These are phyloP conservation scores for Apiospora marii DNA, from an alignment of 2,329 filamentous ascomycete genomes.

Conservation along the genomic window DNA sequence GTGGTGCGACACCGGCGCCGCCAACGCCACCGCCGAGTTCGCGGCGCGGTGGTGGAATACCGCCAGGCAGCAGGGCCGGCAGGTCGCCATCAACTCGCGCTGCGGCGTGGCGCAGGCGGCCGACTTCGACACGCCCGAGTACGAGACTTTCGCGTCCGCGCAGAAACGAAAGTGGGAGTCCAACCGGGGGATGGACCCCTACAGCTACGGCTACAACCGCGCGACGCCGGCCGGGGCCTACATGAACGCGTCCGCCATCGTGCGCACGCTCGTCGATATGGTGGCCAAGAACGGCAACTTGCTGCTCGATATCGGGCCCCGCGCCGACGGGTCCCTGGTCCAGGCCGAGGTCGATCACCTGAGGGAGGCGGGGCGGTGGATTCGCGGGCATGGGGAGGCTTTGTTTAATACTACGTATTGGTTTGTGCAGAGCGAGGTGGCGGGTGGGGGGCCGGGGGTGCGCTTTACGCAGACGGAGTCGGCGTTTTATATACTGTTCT, in stretches of 20 bases:
- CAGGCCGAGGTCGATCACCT: conserved; percentile 54
- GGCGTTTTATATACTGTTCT: conserved; percentile 53
- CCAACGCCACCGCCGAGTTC: conserved; percentile 48
- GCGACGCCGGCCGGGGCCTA: conserved; percentile 56
- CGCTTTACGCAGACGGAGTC: conserved; percentile 57
- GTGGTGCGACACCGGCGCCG: conserved; percentile 53
- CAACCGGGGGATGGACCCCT: conserved; percentile 65
- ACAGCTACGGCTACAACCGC: conserved; percentile 62
- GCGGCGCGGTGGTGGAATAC: conserved; percentile 50
- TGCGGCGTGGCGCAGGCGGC: conserved; percentile 56
- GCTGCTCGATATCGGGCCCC: conserved; percentile 60
- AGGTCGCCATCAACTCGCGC: conserved; percentile 61
- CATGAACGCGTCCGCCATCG: conserved; percentile 56
- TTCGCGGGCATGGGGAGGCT: conserved; percentile 57
- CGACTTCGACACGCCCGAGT: conserved; percentile 67
- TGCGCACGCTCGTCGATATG: conserved; percentile 58
- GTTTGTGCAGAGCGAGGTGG: conserved; percentile 54
- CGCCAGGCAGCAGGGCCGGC: conserved; percentile 46
- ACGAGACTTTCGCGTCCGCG: conserved; percentile 54
- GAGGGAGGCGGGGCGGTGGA: conserved; percentile 58
- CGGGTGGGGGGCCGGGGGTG: conserved; percentile 38
- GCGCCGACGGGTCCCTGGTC: conserved; percentile 58
- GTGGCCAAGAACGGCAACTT: conserved; percentile 64
- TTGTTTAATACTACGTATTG: conserved; percentile 64
- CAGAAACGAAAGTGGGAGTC: conserved; percentile 64